phyloP scores from a whole-genome alignment of 2,329 filamentous ascomycete species.

The Diaporthe sp. region DNA sequence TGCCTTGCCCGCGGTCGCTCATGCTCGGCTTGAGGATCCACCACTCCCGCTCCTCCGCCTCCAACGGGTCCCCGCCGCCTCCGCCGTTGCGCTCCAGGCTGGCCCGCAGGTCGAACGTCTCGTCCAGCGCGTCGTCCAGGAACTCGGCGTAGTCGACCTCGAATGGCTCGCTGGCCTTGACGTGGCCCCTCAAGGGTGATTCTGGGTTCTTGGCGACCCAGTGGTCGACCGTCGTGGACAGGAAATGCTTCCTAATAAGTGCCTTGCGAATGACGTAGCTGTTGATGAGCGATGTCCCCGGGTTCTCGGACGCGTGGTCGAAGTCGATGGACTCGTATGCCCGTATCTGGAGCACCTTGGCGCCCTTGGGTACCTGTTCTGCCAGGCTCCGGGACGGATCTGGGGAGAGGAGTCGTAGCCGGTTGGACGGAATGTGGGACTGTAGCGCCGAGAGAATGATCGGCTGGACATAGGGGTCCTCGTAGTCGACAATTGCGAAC shows the following conservation, averaged over 20 bases:
- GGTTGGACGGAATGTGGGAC: conserved; percentile 66
- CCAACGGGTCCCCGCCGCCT: background rate
- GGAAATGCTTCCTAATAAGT: conserved; percentile 94
- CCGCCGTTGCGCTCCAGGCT: conserved; percentile 78
- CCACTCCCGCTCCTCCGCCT: conserved; percentile 75
- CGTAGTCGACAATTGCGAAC: conserved; percentile 81
- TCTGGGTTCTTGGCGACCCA: conserved; percentile 88
- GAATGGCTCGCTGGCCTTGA: conserved; percentile 85
- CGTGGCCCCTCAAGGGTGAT: conserved; percentile 75
- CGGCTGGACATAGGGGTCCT: conserved; percentile 90
- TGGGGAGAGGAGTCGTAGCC: conserved; percentile 67
- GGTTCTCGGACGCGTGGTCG: conserved; percentile 74
- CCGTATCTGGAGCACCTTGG: conserved; percentile 79
- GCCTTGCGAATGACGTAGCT: conserved; percentile 97
- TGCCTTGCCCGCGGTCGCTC: conserved; percentile 96
- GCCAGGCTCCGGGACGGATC: conserved; percentile 47
- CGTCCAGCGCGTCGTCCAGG: conserved; percentile 90
- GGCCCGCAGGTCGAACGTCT: conserved; percentile 88
- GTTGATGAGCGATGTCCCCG: conserved; percentile 78
- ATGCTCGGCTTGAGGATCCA: conserved; percentile 99
- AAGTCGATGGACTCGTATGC: conserved; percentile 93
- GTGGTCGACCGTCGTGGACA: conserved; percentile 84
- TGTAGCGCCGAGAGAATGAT: conserved; percentile 82
- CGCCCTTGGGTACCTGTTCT: conserved; percentile 50
- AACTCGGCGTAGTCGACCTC: conserved; percentile 98